A percentile compares a stretch with the other conserved stretches of the same genome.
Conservation (phyloP, 106 monocot genomes). For the Cymbidium sinense region DNA sequence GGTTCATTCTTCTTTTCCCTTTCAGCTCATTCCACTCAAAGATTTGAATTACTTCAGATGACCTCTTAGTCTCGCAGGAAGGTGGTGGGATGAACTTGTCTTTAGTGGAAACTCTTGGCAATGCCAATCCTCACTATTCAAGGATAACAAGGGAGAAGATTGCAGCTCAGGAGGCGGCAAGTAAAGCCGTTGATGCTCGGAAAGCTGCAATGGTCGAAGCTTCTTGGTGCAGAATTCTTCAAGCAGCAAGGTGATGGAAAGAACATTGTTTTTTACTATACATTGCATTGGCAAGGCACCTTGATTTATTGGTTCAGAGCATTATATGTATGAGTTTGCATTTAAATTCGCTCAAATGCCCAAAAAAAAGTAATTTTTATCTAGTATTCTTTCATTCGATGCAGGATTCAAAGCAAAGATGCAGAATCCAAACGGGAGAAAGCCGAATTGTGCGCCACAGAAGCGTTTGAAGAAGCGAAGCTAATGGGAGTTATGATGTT, state of each 20-base stretch:
- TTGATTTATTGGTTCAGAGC: too few species aligned
- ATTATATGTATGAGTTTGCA: too few species aligned
- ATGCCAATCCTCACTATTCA: constrained; percentile 80
- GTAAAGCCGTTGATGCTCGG: constrained; percentile 64
- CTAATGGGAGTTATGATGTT: constrained; percentile 81
- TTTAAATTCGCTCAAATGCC: too few species aligned
- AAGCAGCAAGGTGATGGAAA: constrained; percentile 61
- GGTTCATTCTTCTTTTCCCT: constrained; percentile 22
- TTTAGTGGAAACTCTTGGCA: constrained; percentile 69
- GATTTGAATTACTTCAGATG: not conserved
- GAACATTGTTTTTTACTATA: not conserved
- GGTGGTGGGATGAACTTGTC: constrained; percentile 60
- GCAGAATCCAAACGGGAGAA: constrained; percentile 57
- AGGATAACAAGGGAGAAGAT: constrained; percentile 82
- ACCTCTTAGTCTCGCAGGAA: constrained; percentile 35
- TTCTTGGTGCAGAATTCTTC: constrained; percentile 86
- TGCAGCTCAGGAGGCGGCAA: constrained; percentile 78
- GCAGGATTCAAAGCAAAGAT: constrained; percentile 63
- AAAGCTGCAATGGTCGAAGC: constrained; percentile 92
- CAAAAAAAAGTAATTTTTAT: too few species aligned
- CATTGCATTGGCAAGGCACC: not conserved
- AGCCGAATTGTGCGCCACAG: constrained; percentile 38
- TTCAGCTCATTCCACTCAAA: not conserved
- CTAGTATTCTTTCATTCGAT: not conserved
- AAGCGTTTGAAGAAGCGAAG: constrained; percentile 73